Evolutionary conservation across 305 asterid species (phyloP).

Genomic region (Solanum hybrid): DNA sequence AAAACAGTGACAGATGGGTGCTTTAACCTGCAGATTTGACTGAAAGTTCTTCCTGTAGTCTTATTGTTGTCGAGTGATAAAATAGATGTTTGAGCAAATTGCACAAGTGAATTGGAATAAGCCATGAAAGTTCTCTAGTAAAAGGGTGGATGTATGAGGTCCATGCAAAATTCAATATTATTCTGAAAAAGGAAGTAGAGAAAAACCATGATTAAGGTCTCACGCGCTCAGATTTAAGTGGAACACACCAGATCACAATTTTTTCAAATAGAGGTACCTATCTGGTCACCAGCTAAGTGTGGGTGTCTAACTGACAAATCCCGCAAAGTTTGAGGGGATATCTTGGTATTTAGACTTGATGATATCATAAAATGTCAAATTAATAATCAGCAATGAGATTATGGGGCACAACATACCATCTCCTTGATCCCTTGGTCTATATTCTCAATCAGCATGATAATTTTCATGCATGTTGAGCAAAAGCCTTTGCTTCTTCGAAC

Average conservation of each 20-base stretch:
- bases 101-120: conserved; percentile 43
- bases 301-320: background rate
- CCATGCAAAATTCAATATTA: background rate
- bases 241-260: background rate
- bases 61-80: conserved; percentile 56
- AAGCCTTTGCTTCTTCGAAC: conserved; percentile 88
- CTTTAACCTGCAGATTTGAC: conserved; percentile 48
- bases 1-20: conserved; percentile 47
- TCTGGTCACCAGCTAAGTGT: background rate
- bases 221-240: background rate
- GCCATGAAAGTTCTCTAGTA: conserved; percentile 49
- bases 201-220: background rate
- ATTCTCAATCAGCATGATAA: conserved; percentile 77
- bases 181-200: background rate
- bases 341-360: background rate
- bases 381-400: background rate
- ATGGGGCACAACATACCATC: conserved; percentile 38
- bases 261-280: background rate
- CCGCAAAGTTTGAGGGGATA: background rate
- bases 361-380: background rate
- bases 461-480: conserved; percentile 83
- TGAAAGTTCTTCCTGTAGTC: conserved; percentile 51
- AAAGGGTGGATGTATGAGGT: conserved; percentile 42
- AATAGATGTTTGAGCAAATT: conserved; percentile 34
- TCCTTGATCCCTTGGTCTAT: conserved; percentile 58